Evolutionary conservation across 257 asterid species (phyloP).

Genomic region (Fraxinus quadrangulata): DNA sequence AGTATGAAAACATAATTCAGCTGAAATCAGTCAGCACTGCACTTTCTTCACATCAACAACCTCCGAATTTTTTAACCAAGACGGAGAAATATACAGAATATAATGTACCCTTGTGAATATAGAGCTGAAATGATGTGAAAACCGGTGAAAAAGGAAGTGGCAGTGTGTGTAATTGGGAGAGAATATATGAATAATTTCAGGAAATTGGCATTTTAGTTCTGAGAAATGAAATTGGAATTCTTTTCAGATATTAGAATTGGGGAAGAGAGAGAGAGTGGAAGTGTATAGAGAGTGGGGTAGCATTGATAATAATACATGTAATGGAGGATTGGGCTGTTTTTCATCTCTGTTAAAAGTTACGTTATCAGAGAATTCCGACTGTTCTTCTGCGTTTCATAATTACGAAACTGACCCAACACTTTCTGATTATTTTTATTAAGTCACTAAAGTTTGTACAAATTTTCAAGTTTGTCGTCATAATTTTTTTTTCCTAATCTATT

Average conservation of each 20-base stretch:
- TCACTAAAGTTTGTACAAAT: background rate
- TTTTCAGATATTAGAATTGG: background rate
- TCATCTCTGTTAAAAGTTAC: constrained; percentile 31
- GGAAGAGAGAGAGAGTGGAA: background rate
- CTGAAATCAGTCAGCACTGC: constrained; percentile 45
- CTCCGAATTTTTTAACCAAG: constrained; percentile 20
- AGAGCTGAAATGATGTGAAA: constrained; percentile 25
- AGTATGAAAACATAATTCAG: constrained; percentile 35
- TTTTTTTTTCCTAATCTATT: background rate
- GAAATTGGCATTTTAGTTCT: background rate
- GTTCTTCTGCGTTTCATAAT: background rate
- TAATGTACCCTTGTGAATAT: constrained; percentile 3
- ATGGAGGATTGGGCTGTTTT: background rate
- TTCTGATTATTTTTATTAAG: background rate
- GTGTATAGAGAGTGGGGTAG: constrained; percentile 11
- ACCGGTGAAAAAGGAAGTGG: constrained; percentile 35
- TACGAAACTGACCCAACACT: constrained; percentile 7
- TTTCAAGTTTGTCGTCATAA: background rate
- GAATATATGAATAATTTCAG: constrained; percentile 28
- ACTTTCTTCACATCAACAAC: constrained; percentile 4
- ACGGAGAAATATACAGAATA: constrained; percentile 23
- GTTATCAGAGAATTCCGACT: constrained; percentile 23
- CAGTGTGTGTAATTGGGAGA: constrained; percentile 35
- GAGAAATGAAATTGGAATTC: background rate
- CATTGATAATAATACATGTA: constrained; percentile 24